Percentiles rank a stretch among this genome's conserved stretches.
These are phyloP conservation scores for Fusarium sulawesiense DNA, from an alignment of 2,329 filamentous ascomycete genomes.

Conservation along the genomic window DNA sequence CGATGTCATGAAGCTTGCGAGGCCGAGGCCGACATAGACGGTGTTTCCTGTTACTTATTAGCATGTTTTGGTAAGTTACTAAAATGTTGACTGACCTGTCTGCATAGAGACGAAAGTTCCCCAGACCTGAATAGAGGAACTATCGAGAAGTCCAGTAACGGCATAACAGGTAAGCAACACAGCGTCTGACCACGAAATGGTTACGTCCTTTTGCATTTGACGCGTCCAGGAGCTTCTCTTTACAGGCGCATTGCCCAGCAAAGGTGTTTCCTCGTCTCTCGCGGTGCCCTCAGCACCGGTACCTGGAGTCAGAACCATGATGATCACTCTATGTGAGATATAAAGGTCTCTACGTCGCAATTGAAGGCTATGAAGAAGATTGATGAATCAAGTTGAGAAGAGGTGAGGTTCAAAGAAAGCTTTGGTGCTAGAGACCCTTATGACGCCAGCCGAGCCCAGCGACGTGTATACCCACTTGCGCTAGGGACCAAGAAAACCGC, in stretches of 20 bases:
- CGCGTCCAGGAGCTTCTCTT: slow-evolving; percentile 9
- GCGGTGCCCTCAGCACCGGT: neutral
- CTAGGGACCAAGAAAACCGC: slow-evolving; percentile 8
- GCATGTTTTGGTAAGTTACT: neutral
- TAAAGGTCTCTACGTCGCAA: fast-evolving
- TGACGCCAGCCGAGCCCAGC: slow-evolving; percentile 31
- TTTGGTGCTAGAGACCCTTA: slow-evolving; percentile 28
- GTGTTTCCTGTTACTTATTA: slow-evolving; percentile 69
- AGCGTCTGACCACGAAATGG: slow-evolving; percentile 71
- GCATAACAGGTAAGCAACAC: slow-evolving; percentile 78
- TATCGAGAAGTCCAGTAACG: slow-evolving; percentile 82
- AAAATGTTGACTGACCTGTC: slow-evolving; percentile 66
- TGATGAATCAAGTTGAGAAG: neutral
- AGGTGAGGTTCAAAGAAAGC: slow-evolving; percentile 26
- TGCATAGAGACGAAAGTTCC: slow-evolving; percentile 88
- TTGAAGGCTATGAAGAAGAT: neutral
- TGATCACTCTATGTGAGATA: too few species aligned
- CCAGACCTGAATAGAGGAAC: slow-evolving; percentile 80
- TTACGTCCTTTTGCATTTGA: slow-evolving; percentile 29
- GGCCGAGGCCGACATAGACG: slow-evolving; percentile 79
- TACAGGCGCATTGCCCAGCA: slow-evolving; percentile 10
- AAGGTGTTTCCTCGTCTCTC: slow-evolving; percentile 38
- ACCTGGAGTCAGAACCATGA: slow-evolving; percentile 14
- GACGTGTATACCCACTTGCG: slow-evolving; percentile 25
- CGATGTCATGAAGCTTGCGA: slow-evolving; percentile 37